Conservation (phyloP, 106 monocot species). For the Dendrobium officinale region DNA sequence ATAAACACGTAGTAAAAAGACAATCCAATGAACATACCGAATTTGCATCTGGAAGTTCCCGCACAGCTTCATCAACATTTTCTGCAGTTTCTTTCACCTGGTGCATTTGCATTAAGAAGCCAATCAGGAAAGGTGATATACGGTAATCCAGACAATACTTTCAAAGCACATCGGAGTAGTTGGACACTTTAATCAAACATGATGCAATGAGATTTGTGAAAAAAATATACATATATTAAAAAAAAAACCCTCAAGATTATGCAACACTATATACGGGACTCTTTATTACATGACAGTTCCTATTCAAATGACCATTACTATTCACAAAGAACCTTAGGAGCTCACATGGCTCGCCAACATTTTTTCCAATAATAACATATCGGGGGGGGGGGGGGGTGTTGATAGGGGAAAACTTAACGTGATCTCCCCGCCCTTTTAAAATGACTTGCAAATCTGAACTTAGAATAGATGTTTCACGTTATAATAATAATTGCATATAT, state of each 20-base stretch:
- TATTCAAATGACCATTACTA: background rate
- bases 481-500: no score
- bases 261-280: background rate
- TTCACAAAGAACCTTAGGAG: background rate
- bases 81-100: constrained; percentile 98
- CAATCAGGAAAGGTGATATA: background rate
- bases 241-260: background rate
- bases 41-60: constrained; percentile 96
- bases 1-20: background rate
- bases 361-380: background rate
- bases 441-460: no score
- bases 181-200: background rate
- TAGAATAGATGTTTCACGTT: no score
- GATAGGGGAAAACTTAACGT: background rate
- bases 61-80: constrained; percentile 88
- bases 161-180: background rate
- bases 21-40: constrained; percentile 34
- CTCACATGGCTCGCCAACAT: background rate
- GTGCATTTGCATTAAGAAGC: constrained; percentile 3
- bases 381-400: background rate
- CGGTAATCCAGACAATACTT: background rate
- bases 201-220: background rate
- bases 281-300: no score
- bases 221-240: background rate
- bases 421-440: background rate